Evolutionary conservation across 345 rosid species (phyloP), one percentile per base, ranked within the genome.

Genomic region (Dipteronia dyeriana): DNA sequence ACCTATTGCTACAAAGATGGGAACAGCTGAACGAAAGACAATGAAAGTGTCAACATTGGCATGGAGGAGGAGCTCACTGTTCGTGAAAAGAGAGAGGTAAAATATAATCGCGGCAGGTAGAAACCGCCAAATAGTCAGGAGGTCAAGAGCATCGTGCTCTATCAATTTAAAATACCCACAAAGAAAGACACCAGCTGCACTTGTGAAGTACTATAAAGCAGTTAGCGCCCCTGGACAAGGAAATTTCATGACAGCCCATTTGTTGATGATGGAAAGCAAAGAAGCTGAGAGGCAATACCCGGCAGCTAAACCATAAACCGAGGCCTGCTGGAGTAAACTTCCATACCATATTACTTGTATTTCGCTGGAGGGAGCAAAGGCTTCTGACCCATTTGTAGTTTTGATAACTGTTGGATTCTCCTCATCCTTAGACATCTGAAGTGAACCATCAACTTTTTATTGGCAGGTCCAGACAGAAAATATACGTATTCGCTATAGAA

Each of bases 21-120:
- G 99, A 75, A 96, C 98, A 14, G 88, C 92, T 0, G 98, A 92
- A 3, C 98, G 98, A 79, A 92, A 96, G 49, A 96, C 98, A 12
- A 96, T 90, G 86, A 96, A 96, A 20, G 99, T 96, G 75, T 96
- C 99, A 25, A 94, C 97, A 84, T 94, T 96, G 9, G 99, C 99
- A 79, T 94, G 98, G 16, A 96, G 94, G 57, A 94, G 90, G 75
- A 96, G 98, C 89, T 96, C 98, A 34, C 99, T 96, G 83, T 96
- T 96, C 53, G 98, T 96, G 78, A 96, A 96, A 39, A 96, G 88
- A 3, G 99, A 92, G 73, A 96, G 85, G 75, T 96, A 96, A 83
- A 96, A 94, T 75, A 96, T 94, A 77, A 91, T 82, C 13, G 99
- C 98, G 1, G 98, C 98, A 0, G 99, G 99, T 31, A 94, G 88